Conservation (phyloP, 306 rosid genomes). For the Glycine soja region DNA sequence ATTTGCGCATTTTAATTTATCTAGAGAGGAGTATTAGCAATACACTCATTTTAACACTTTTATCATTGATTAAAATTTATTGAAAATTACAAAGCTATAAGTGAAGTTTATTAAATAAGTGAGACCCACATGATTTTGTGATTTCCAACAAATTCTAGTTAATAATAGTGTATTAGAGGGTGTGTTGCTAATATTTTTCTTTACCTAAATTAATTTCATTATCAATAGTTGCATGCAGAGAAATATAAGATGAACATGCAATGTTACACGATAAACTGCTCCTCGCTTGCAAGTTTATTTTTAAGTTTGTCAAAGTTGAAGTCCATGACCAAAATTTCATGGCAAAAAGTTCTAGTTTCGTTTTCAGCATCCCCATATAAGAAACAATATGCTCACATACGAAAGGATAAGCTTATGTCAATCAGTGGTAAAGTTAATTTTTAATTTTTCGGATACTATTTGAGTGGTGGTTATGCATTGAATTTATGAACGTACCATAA, state of each 20-base stretch:
- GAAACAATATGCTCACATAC: background rate
- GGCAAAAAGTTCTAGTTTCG: slow-evolving; percentile 21
- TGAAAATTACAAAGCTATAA: too few species aligned
- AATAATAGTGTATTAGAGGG: too few species aligned
- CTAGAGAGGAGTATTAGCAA: too few species aligned
- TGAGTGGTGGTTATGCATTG: slow-evolving; percentile 5
- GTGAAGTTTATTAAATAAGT: too few species aligned
- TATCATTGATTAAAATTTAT: too few species aligned
- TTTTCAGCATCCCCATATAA: background rate
- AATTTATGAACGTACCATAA: slow-evolving; percentile 66
- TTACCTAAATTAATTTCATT: background rate
- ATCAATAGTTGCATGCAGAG: background rate
- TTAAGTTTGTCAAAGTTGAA: slow-evolving; percentile 28
- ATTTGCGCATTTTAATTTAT: background rate
- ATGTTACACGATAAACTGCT: background rate
- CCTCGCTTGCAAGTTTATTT: slow-evolving; percentile 30
- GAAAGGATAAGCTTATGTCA: slow-evolving; percentile 10
- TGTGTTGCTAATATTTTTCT: too few species aligned
- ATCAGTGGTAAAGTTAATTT: background rate
- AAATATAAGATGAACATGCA: slow-evolving; percentile 15
- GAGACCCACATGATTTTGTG: too few species aligned
- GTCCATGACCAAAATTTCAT: slow-evolving; percentile 21
- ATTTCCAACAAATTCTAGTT: too few species aligned
- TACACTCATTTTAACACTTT: too few species aligned
- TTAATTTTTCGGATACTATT: background rate